Evolutionary conservation across 345 rosid genomes (phyloP).

Genomic region (Lumnitzera racemosa): DNA sequence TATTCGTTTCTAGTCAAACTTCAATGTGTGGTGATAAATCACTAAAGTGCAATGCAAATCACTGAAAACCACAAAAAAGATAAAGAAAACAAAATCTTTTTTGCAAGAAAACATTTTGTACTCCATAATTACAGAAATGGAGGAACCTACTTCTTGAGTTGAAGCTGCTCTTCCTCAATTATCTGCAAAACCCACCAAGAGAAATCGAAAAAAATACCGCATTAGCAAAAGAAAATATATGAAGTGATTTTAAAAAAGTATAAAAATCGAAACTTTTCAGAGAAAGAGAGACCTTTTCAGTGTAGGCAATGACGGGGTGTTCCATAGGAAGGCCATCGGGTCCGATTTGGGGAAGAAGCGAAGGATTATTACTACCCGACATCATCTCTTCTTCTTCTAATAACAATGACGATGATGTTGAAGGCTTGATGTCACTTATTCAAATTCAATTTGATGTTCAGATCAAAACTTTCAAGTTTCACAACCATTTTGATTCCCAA

Average conservation of each 20-base stretch:
- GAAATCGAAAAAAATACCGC: neutral
- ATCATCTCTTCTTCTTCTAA: no score
- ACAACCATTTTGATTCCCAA: no score
- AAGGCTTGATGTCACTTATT: no score
- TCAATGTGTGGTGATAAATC: no score
- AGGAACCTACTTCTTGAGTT: conserved; percentile 56
- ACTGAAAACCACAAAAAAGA: neutral
- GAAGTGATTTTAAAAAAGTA: neutral
- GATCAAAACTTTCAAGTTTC: no score
- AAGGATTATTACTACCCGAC: conserved; percentile 24
- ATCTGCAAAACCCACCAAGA: conserved; percentile 29
- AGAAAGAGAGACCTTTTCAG: conserved; percentile 54
- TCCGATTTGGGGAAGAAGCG: conserved; percentile 69
- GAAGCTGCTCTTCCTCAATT: conserved; percentile 82
- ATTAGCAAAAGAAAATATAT: neutral
- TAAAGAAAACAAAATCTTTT: neutral
- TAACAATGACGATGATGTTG: no score
- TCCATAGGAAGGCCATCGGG: conserved; percentile 83
- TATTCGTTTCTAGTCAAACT: no score
- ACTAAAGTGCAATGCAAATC: no score
- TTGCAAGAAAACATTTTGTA: neutral
- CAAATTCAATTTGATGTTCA: no score
- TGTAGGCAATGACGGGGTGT: conserved; percentile 82
- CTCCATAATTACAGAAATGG: no score
- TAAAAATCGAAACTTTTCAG: neutral